phyloP scores from a whole-genome alignment of 805 yeast genomes.

The Spathaspora passalidarum region DNA sequence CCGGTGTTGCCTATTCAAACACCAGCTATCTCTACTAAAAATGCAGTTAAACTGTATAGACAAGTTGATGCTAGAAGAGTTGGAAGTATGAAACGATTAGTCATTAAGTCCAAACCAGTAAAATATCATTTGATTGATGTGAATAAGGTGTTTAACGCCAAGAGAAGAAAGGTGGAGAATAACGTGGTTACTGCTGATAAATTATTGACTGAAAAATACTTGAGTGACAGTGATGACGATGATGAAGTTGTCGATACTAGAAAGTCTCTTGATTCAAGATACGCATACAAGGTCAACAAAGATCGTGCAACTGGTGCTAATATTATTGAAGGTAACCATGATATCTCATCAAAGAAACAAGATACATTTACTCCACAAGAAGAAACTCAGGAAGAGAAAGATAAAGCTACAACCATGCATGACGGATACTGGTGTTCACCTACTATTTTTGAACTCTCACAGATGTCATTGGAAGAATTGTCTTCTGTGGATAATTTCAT shows the following conservation, averaged over 20 bases:
- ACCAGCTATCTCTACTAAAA: background rate
- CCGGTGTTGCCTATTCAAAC: constrained; percentile 4
- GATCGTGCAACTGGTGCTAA: constrained; percentile 3
- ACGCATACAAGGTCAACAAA: constrained; percentile 11
- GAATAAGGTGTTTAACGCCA: constrained; percentile 35
- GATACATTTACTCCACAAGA: constrained; percentile 2
- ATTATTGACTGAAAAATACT: constrained; percentile 16
- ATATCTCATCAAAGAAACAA: constrained; percentile 2
- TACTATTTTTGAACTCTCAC: constrained; percentile 46
- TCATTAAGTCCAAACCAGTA: constrained; percentile 38
- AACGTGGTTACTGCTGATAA: constrained; percentile 13
- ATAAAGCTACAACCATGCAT: constrained; percentile 11
- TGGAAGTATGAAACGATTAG: constrained; percentile 32
- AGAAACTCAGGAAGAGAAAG: constrained; percentile 10
- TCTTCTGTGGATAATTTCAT: constrained; percentile 59
- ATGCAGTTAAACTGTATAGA: constrained; percentile 6
- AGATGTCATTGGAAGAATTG: constrained; percentile 45
- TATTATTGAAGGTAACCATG: constrained; percentile 9
- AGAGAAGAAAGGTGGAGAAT: constrained; percentile 27
- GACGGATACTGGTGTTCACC: constrained; percentile 75
- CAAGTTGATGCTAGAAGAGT: constrained; percentile 15
- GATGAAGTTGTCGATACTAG: constrained; percentile 8
- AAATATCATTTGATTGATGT: constrained; percentile 42
- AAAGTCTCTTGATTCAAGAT: constrained; percentile 8
- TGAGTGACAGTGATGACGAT: constrained; percentile 21